phyloP scores from a whole-genome alignment of 257 asterid species.

The Solanum gracilifrons region DNA sequence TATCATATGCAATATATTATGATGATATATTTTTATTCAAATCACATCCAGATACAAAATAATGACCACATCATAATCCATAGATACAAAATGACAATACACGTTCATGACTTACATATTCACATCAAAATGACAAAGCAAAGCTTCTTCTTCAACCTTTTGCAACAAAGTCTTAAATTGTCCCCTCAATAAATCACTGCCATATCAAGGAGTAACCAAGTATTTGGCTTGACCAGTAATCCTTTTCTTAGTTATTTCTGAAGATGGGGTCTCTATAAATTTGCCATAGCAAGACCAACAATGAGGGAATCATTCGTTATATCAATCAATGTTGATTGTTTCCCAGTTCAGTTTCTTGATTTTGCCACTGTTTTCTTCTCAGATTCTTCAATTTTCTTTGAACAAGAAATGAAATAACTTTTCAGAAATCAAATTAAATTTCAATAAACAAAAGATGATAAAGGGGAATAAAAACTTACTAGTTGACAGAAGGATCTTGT shows the following conservation, averaged over 20 bases:
- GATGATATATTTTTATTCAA: no score
- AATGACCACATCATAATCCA: no score
- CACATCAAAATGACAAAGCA: no score
- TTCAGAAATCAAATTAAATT: background rate
- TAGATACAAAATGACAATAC: no score
- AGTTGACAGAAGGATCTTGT: constrained; percentile 5
- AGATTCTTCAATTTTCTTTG: constrained; percentile 49
- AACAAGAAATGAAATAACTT: background rate
- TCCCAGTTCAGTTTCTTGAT: constrained; percentile 28
- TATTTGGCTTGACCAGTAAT: background rate
- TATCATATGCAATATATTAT: no score
- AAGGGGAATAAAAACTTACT: constrained; percentile 5
- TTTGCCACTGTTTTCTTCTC: constrained; percentile 15
- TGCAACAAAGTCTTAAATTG: constrained; percentile 81
- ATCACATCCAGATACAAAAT: no score
- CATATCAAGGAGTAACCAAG: constrained; percentile 58
- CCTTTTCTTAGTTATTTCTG: constrained; percentile 3
- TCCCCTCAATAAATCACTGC: constrained; percentile 80
- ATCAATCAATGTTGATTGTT: constrained; percentile 61
- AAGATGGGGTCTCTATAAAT: constrained; percentile 53
- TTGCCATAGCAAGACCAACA: constrained; percentile 75
- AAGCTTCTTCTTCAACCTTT: constrained; percentile 78
- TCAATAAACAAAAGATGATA: background rate
- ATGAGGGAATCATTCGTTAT: constrained; percentile 89
- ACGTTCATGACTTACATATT: no score